Evolutionary conservation across 306 rosid genomes (phyloP), one percentile per base, ranked within the genome.

Genomic region (Notholithocarpus densiflorus): DNA sequence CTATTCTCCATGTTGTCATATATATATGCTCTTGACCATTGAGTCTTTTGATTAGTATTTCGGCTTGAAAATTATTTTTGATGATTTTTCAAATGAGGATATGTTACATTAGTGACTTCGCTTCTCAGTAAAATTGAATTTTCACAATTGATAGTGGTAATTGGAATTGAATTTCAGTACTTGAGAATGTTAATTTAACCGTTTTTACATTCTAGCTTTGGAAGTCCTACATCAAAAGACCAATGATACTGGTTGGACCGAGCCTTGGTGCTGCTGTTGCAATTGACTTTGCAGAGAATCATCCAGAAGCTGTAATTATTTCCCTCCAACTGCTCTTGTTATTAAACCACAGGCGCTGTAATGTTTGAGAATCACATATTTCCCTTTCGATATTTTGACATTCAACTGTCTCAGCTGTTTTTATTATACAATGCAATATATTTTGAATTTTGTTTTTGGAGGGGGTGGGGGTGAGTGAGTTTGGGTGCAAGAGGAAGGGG

Each of bases 241-340:
- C 97, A 66, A 92, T 95, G 96, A 83, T 92, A 82, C 74, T 95
- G 76, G 92, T 95, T 73, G 98, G 98, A 86, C 98, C 98, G 68
- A 92, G 98, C 92, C 98, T 95, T 64, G 98, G 98, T 60, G 91
- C 98, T 82, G 97, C 98, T 62, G 91, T 95, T 72, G 98, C 98
- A 66, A 90, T 95, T 75, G 98, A 95, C 85, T 92, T 95, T 82
- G 90, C 96, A 0, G 92, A 89, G 77, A 88, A 84, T 77, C 81
- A 89, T 91, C 98, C 98, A 29, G 98, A 92, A 89, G 97, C 98
- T 75, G 98, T 91, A 88, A 14, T 95, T 88, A 61, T n/a, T 73
- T 74, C 69, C 71, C 71, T 48, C 51, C 81, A 54, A 70, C 48
- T 78, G 71, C 70, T 81, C 79, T 83, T 84, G 70, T 56, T 43